These are phyloP conservation scores for Globisporangium mamillatum DNA, from an alignment of 352 stramenopile genomes.

Conservation along the genomic window DNA sequence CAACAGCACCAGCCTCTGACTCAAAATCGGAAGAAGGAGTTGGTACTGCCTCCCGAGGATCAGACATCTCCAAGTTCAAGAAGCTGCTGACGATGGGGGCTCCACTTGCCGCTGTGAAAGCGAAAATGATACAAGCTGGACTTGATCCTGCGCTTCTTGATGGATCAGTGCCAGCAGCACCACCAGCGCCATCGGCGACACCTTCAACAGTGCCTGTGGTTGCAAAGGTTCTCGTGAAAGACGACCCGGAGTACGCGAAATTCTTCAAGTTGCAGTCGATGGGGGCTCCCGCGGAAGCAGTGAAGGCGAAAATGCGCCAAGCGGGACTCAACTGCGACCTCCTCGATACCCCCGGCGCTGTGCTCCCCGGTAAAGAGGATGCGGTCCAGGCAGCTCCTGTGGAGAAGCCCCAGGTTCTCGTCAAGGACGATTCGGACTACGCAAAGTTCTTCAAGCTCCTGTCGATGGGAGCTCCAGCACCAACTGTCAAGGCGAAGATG, in stretches of 20 bases:
- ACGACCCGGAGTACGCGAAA: conserved; percentile 58
- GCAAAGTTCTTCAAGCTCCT: conserved; percentile 73
- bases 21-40: conserved; percentile 10
- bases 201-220: neutral
- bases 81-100: conserved; percentile 69
- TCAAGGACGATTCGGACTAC: conserved; percentile 63
- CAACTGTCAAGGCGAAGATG: conserved; percentile 63
- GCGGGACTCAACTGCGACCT: conserved; percentile 85
- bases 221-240: conserved; percentile 33
- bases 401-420: conserved; percentile 30
- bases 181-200: neutral
- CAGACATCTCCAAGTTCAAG: conserved; percentile 52
- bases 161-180: conserved; percentile 3
- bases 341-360: conserved; percentile 58
- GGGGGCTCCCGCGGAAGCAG: conserved; percentile 45
- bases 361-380: conserved; percentile 24
- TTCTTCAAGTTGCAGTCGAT: conserved; percentile 71
- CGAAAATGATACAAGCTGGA: conserved; percentile 67
- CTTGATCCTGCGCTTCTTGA: conserved; percentile 56
- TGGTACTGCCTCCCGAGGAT: conserved; percentile 13
- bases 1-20: neutral
- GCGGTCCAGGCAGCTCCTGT: neutral
- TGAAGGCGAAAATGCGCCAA: conserved; percentile 62
- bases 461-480: conserved; percentile 50
- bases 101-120: conserved; percentile 48